phyloP scores from a whole-genome alignment of 441 rosid species.

The Erodium moschatum region DNA sequence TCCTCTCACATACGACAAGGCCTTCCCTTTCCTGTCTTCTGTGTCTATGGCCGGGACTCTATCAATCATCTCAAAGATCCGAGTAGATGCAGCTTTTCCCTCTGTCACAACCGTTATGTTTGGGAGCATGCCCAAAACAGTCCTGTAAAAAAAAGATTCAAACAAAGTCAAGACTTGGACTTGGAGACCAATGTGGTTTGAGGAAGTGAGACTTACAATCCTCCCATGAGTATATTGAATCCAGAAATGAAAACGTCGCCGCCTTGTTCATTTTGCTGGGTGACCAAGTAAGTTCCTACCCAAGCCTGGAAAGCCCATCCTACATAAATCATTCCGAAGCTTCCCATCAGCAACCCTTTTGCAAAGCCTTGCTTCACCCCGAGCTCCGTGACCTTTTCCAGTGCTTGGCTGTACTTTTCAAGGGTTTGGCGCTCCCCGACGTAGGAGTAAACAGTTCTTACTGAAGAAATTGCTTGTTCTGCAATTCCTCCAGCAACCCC shows the following conservation, averaged over 20 bases:
- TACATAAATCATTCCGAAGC: slow-evolving; percentile 55
- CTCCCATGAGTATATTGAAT: slow-evolving; percentile 59
- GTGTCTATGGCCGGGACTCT: slow-evolving; percentile 45
- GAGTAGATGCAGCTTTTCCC: slow-evolving; percentile 42
- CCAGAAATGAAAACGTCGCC: slow-evolving; percentile 54
- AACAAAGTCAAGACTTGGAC: too few relatives aligned
- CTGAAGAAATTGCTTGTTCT: slow-evolving; percentile 62
- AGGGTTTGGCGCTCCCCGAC: slow-evolving; percentile 51
- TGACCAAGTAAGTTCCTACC: slow-evolving; percentile 53
- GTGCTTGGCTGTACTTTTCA: slow-evolving; percentile 41
- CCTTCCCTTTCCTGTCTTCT: slow-evolving; percentile 53
- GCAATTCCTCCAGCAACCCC: slow-evolving; percentile 57
- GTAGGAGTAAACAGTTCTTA: slow-evolving; percentile 51
- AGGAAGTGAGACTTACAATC: slow-evolving; percentile 37
- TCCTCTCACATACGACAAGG: slow-evolving; percentile 55
- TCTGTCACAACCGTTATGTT: slow-evolving; percentile 52
- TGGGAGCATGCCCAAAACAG: slow-evolving; percentile 50
- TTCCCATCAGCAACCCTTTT: slow-evolving; percentile 63
- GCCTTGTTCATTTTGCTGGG: slow-evolving; percentile 48
- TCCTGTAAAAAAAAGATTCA: slow-evolving; percentile 38
- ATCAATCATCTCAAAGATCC: slow-evolving; percentile 45
- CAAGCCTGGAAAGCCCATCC: slow-evolving; percentile 71
- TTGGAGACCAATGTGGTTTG: background rate
- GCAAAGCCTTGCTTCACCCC: slow-evolving; percentile 55
- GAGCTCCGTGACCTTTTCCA: slow-evolving; percentile 39